A percentile compares a stretch with the other conserved stretches of the same genome.
Evolutionary conservation across 2,329 filamentous ascomycete genomes (phyloP).

Genomic region (Cadophora gregata): DNA sequence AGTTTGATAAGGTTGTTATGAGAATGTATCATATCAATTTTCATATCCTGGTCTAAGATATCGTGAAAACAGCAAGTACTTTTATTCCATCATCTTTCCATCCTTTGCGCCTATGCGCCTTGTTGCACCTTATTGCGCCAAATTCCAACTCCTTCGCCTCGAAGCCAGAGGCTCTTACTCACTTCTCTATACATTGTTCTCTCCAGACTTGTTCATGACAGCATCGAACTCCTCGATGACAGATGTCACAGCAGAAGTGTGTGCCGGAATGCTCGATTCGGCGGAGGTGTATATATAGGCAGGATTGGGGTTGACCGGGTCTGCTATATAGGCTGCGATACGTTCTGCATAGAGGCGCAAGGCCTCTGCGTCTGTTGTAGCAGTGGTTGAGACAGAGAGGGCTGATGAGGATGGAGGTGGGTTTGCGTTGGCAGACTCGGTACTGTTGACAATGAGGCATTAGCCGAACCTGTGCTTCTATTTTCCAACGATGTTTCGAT

Average conservation of each 20-base stretch:
- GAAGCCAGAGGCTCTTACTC: not conserved
- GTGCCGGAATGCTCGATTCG: not conserved
- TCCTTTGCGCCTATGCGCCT: not conserved
- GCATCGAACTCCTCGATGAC: constrained; percentile 16
- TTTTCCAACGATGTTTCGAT: not conserved
- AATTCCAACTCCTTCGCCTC: not conserved
- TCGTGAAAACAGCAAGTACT: not conserved
- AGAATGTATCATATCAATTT: not conserved
- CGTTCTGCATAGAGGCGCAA: not conserved
- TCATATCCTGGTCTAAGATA: not conserved
- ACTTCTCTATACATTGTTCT: not conserved
- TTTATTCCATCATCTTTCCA: not conserved
- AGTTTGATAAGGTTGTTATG: not conserved
- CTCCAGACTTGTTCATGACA: not conserved
- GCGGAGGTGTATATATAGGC: not conserved
- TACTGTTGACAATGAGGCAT: not conserved
- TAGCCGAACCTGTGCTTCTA: not conserved
- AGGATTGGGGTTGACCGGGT: not conserved
- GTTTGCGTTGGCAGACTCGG: not conserved
- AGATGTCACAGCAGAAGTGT: not conserved
- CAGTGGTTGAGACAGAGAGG: not conserved
- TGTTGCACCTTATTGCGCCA: not conserved
- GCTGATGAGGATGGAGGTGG: not conserved
- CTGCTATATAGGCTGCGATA: not conserved
- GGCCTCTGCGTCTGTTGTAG: not conserved